Conservation (phyloP, 495 filamentous ascomycete species). For the Penicillium fimorum region DNA sequence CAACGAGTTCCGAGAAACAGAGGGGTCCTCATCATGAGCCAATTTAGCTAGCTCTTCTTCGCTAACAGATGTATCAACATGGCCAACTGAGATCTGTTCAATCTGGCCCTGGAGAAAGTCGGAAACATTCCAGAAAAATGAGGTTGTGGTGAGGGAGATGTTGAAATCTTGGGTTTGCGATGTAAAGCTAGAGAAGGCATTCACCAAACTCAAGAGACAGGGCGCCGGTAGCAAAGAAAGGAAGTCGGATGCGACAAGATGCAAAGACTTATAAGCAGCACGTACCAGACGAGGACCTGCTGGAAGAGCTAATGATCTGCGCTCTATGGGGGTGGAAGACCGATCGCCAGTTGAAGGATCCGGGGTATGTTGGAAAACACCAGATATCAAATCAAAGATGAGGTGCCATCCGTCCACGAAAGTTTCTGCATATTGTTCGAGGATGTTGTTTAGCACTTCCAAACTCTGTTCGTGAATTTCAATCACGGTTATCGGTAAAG, state of each 20-base stretch:
- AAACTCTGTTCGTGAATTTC: slow-evolving; percentile 82
- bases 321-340: slow-evolving; percentile 14
- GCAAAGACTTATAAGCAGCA: slow-evolving; percentile 80
- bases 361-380: slow-evolving; percentile 62
- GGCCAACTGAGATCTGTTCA: slow-evolving; percentile 42
- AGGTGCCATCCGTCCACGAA: slow-evolving; percentile 79
- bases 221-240: slow-evolving; percentile 71
- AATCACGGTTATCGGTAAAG: slow-evolving; percentile 54
- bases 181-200: slow-evolving; percentile 85
- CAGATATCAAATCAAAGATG: slow-evolving; percentile 81
- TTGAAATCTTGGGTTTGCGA: slow-evolving; percentile 89
- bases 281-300: slow-evolving; percentile 73
- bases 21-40: slow-evolving; percentile 35
- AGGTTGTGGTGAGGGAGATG: slow-evolving; percentile 89
- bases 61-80: slow-evolving; percentile 39
- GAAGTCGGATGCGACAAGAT: slow-evolving; percentile 94
- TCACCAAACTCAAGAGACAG: slow-evolving; percentile 79
- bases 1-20: slow-evolving; percentile 55
- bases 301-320: slow-evolving; percentile 38
- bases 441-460: slow-evolving; percentile 73
- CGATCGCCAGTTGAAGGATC: slow-evolving; percentile 22
- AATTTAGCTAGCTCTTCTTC: slow-evolving; percentile 39
- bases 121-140: slow-evolving; percentile 92
- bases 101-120: slow-evolving; percentile 68
- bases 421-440: slow-evolving; percentile 86